phyloP scores from a whole-genome alignment of 345 rosid species.

The Clarkia xantiana region DNA sequence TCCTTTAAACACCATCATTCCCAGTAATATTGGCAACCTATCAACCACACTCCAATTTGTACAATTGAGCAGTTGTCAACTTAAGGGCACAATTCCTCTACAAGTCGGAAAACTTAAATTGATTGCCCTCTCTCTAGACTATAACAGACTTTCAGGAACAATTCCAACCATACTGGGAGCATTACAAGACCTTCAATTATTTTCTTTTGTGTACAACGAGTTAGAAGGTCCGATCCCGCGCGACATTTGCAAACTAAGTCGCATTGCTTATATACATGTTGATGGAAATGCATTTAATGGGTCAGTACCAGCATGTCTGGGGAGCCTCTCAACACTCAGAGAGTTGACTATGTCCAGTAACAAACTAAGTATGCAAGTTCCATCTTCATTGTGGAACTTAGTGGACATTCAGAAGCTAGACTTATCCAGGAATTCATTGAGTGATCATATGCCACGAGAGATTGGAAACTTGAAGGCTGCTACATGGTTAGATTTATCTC shows the following conservation, averaged over 20 bases:
- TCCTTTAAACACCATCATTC: background rate
- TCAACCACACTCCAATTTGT: background rate
- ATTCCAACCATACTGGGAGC: background rate
- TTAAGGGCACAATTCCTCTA: background rate
- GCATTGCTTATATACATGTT: background rate
- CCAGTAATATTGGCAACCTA: background rate
- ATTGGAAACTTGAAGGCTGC: background rate
- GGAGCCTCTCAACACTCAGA: background rate
- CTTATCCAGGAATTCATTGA: constrained; percentile 3
- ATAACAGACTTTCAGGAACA: constrained; percentile 1
- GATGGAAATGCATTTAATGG: background rate
- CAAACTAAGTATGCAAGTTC: background rate
- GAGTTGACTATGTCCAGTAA: background rate
- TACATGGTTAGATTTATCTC: background rate
- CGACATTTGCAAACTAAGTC: background rate
- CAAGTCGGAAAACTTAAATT: background rate
- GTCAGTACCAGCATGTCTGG: constrained; percentile 1
- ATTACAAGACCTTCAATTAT: background rate
- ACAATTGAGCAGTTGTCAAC: background rate
- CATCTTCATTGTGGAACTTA: background rate
- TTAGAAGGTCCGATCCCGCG: background rate
- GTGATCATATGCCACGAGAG: background rate
- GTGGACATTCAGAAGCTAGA: background rate
- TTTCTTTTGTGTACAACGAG: background rate
- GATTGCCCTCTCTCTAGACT: background rate